Base-by-base conservation (phyloP, 805 yeast species). In the Kuraishia ogatae region DNA sequence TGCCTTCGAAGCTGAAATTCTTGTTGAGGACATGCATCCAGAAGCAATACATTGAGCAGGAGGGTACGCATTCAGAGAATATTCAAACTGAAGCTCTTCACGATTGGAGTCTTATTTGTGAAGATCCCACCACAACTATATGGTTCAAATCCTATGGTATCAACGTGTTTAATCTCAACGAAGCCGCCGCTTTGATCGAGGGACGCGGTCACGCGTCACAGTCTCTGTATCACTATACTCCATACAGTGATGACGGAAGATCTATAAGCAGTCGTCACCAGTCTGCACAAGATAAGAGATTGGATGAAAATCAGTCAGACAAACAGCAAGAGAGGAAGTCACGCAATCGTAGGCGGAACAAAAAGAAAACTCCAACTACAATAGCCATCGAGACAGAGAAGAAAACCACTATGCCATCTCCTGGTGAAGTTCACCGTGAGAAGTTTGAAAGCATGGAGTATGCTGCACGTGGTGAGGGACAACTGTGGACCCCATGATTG, bases 391-490 rank as follows among this genome's bases (percentile, higher is more conserved):
- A 35, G 43, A 3, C 43, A 10, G 43, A 35, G 43, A 35, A 10
- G 43, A 35, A 15, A 10, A 35, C 43, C 13, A 17, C 43, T 11
- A 35, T 17, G 17, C 43, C 43, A 13, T 35, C 43, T 35, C 43
- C 43, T 8, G 43, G 43, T 13, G 55, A 60, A 50, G 66, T 74
- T 50, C 68, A 72, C 57, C 71, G 68, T 57, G 80, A 83, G 55
- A 66, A 70, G 21, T 80, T 74, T 59, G 75, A 75, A 52, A 68
- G 72, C 2, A 75, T 80, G 20, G 74, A 78, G 35, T 84, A 74
- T 67, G 88, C 86, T 2, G 79, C 85, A 50, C 75, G 88, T 68
- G 86, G 84, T 4, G 61, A 67, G 4, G 89, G 89, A 8, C 70
- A 79, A 56, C 69, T 83, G 57, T 84, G 88, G 88, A 71, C 71